Percentiles rank a stretch among this genome's conserved stretches.
Evolutionary conservation across 2,329 filamentous ascomycete species (phyloP).

Genomic region (Lasiodiplodia sp.): DNA sequence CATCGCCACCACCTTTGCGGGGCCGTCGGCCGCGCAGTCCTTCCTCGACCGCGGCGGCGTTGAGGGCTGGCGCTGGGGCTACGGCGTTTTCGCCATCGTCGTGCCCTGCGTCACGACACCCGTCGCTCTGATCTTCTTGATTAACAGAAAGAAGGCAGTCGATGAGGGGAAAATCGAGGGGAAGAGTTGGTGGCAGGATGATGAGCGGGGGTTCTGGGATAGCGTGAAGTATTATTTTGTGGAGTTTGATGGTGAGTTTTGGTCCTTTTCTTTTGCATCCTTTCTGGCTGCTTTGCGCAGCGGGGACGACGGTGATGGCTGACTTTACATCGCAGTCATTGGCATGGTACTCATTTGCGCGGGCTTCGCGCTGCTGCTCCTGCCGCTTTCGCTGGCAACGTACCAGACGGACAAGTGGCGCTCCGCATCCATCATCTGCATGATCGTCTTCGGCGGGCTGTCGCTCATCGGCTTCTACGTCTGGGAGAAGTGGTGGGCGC

Average conservation of each 20-base stretch:
- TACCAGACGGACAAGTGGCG: constrained; percentile 42
- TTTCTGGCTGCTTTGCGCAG: neutral
- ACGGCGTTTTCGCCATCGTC: constrained; percentile 71
- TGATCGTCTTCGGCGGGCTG: constrained; percentile 49
- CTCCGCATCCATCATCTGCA: constrained; percentile 50
- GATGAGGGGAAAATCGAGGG: neutral
- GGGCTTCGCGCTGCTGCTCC: constrained; percentile 69
- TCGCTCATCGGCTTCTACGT: constrained; percentile 47
- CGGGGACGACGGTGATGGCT: neutral
- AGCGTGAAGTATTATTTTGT: neutral
- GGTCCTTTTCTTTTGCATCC: neutral
- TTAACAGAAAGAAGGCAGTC: neutral
- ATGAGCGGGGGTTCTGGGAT: neutral
- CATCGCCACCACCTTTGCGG: constrained; percentile 70
- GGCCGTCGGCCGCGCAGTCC: constrained; percentile 63
- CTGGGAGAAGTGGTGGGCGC: constrained; percentile 51
- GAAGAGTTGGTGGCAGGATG: constrained; percentile 14
- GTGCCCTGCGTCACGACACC: constrained; percentile 67
- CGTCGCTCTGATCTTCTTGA: constrained; percentile 33
- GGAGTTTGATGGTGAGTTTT: constrained; percentile 15
- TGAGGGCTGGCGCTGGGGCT: constrained; percentile 71
- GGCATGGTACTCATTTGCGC: constrained; percentile 68
- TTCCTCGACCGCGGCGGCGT: constrained; percentile 55
- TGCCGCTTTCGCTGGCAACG: constrained; percentile 63
- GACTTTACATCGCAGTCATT: constrained; percentile 47